Base-by-base conservation (phyloP, 768 basidiomycete species). In the Mycena rebaudengoi region DNA sequence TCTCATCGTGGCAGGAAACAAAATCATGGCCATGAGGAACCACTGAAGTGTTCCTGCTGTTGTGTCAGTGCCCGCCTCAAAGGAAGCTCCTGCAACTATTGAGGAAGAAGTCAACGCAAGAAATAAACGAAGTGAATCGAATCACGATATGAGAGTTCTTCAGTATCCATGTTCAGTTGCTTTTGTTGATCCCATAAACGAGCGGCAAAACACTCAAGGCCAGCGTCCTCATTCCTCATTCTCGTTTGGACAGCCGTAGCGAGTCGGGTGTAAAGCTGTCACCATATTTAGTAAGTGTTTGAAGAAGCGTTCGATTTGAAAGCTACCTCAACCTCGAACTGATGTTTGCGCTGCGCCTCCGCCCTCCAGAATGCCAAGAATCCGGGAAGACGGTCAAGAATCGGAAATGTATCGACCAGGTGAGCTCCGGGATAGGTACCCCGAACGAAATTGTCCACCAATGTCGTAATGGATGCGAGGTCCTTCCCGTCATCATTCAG, bases 391-490 rank as follows among this genome's bases (percentile, higher is more conserved):
- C 13, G 13, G 13, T 56, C 54, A 10, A 56, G 30, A 1, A 44
- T 32, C 13, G 54, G 54, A 16, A 56, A 56, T 10, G 54, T 56
- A 45, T 56, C 54, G 5, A 56, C 54, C 14, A 44, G 41, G 14
- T 56, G 54, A 4, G 43, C 30, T 6, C 41, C 41, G 0, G 54
- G 54, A 25, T n/a, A 32, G 4, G 23, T 43, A 18, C 45, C 43
- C 32, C 26, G 2, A 4, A 56, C 43, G 23, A 44, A 45, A 13
- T 10, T 25, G 4, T 4, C n/a, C 4, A 56, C 25, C 13, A 45
- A 16, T 28, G 10, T 20, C 3, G 12, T n/a, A 56, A 23, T 29
- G 18, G 7, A 21, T 14, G 20, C 23, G 5, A 56, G 54, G 35
- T 56, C 54, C 5, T 56, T 30, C 29, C 32, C 43, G 21, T 56